Evolutionary conservation across 495 filamentous ascomycete species (phyloP).

Genomic region (Penicillium robsamsonii): DNA sequence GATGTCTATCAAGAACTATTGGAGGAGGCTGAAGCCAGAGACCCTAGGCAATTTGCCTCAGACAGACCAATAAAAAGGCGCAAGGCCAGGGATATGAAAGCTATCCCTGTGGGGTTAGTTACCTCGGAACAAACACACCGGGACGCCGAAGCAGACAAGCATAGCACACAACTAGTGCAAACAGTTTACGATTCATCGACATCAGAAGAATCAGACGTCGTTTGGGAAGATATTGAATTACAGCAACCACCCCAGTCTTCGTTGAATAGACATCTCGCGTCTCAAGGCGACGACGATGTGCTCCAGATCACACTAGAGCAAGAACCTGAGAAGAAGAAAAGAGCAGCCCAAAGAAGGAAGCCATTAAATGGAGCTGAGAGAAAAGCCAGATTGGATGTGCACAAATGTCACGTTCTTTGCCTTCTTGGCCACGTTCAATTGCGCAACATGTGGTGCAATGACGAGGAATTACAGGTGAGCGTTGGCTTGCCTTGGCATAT

Average conservation of each 20-base stretch:
- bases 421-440: constrained; percentile 70
- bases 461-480: constrained; percentile 59
- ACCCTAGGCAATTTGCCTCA: constrained; percentile 29
- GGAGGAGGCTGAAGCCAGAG: constrained; percentile 54
- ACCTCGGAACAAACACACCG: constrained; percentile 11
- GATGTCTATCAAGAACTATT: constrained; percentile 68
- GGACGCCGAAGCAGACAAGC: constrained; percentile 10
- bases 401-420: constrained; percentile 84
- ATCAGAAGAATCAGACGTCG: constrained; percentile 60
- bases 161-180: constrained; percentile 31
- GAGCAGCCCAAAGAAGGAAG: constrained; percentile 47
- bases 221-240: constrained; percentile 71
- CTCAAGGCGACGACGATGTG: constrained; percentile 34
- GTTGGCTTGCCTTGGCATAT: constrained; percentile 1
- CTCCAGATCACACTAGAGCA: constrained; percentile 59
- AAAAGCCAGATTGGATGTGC: constrained; percentile 67
- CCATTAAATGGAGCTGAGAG: constrained; percentile 68
- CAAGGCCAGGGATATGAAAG: constrained; percentile 34
- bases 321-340: constrained; percentile 38
- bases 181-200: constrained; percentile 45
- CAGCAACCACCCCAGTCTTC: constrained; percentile 35
- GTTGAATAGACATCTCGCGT: constrained; percentile 18
- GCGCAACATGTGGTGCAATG: constrained; percentile 89
- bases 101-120: constrained; percentile 15
- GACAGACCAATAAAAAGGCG: constrained; percentile 47